phyloP scores from a whole-genome alignment of 768 basidiomycete species.

The Hygrophoropsis aurantiaca region DNA sequence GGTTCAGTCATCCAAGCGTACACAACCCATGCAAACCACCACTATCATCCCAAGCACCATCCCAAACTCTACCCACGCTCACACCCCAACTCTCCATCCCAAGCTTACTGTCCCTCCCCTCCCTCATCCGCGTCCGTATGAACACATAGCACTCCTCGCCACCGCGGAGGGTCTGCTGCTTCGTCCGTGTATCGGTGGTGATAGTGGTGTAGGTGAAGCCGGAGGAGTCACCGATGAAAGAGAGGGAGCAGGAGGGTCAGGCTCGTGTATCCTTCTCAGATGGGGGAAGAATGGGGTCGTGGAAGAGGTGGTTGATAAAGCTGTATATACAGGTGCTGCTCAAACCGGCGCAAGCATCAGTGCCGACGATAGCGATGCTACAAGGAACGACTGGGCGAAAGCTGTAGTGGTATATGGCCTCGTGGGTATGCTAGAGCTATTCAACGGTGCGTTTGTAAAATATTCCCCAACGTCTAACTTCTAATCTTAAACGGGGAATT shows the following conservation, averaged over 20 bases:
- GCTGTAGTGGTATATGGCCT: slow-evolving; percentile 71
- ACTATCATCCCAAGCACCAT: not conserved
- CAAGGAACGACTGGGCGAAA: slow-evolving; percentile 51
- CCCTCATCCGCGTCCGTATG: slow-evolving; percentile 75
- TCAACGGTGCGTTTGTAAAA: slow-evolving; percentile 51
- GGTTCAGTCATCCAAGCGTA: too few relatives aligned
- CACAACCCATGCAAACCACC: not conserved
- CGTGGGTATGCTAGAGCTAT: slow-evolving; percentile 71
- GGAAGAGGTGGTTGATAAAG: too few relatives aligned
- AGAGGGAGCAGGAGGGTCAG: too few relatives aligned
- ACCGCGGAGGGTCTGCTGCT: slow-evolving; percentile 66
- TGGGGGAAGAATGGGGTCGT: slow-evolving; percentile 65
- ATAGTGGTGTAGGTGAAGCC: too few relatives aligned
- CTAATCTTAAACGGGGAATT: slow-evolving; percentile 7
- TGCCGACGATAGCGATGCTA: slow-evolving; percentile 29
- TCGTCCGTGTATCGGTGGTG: slow-evolving; percentile 48
- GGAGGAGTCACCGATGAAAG: too few relatives aligned
- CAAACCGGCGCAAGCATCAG: too few relatives aligned
- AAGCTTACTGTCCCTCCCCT: slow-evolving; percentile 64
- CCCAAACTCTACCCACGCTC: slow-evolving; percentile 2
- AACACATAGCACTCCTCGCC: slow-evolving; percentile 61
- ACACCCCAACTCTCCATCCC: slow-evolving; percentile 46
- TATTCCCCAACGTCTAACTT: slow-evolving; percentile 10
- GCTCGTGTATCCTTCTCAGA: slow-evolving; percentile 47
- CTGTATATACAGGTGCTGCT: too few relatives aligned